Conservation (phyloP, 75 land plant species). For the Picea glauca region DNA sequence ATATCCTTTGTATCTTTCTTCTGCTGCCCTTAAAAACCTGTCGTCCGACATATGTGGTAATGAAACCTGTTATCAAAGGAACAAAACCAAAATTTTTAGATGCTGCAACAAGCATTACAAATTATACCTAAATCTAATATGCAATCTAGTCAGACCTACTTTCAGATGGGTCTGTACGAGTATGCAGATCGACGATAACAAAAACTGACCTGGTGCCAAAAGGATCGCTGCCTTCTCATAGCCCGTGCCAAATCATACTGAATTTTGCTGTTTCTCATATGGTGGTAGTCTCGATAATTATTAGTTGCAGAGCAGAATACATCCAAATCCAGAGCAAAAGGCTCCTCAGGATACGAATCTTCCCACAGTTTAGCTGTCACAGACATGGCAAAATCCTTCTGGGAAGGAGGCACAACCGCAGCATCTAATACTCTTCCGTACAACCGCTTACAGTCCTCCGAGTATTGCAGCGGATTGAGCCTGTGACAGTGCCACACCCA, state of each 20-base stretch:
- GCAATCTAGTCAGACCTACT: no score
- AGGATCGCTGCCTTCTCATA: conserved; percentile 13
- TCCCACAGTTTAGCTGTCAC: conserved; percentile 17
- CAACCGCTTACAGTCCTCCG: conserved; percentile 14
- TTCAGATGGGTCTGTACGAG: no score
- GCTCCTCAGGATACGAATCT: conserved; percentile 20
- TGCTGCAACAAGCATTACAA: background rate
- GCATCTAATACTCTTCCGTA: conserved; percentile 15
- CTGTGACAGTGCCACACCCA: conserved; percentile 49
- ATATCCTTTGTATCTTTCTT: conserved; percentile 31
- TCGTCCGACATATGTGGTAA: conserved; percentile 22
- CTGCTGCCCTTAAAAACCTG: conserved; percentile 23
- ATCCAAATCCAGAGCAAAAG: conserved; percentile 11
- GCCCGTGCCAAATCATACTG: conserved; percentile 18
- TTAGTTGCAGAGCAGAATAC: background rate
- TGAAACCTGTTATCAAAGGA: conserved; percentile 20
- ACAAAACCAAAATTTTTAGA: background rate
- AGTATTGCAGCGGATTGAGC: conserved; percentile 33
- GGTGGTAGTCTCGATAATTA: background rate
- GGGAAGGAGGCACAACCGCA: background rate
- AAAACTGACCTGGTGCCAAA: conserved; percentile 24
- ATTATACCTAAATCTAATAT: no score
- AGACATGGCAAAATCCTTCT: conserved; percentile 2
- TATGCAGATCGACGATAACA: no score
- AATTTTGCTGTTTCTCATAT: background rate